Evolutionary conservation across 1,139 yeast species (phyloP).

Genomic region (Candida sp.): DNA sequence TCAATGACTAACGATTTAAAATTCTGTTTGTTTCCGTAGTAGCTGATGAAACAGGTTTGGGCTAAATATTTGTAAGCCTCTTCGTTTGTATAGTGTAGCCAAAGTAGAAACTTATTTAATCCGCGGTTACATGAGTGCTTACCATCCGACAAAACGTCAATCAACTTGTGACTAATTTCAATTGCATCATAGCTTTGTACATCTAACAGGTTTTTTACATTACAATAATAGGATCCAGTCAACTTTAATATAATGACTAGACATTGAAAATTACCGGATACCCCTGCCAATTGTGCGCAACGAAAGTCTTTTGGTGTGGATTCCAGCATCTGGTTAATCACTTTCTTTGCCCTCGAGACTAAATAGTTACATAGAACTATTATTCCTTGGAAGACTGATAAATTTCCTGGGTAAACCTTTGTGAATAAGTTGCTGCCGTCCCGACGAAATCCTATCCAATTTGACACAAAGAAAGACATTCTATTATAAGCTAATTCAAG

Average conservation of each 20-base stretch:
- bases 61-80: not conserved
- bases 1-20: not conserved
- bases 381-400: constrained; percentile 24
- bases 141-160: not conserved
- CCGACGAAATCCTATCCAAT: constrained; percentile 26
- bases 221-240: not conserved
- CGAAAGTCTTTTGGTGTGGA: not conserved
- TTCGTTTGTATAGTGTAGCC: constrained; percentile 1
- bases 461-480: constrained; percentile 11
- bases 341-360: not conserved
- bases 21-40: not conserved
- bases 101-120: not conserved
- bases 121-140: not conserved
- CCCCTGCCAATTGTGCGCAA: not conserved
- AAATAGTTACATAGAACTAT: constrained; percentile 12
- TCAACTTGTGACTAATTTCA: not conserved
- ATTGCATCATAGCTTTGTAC: not conserved
- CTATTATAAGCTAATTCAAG: constrained; percentile 9
- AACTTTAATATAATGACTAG: not conserved
- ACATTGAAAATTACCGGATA: not conserved
- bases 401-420: constrained; percentile 28
- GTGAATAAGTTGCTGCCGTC: constrained; percentile 21
- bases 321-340: not conserved
- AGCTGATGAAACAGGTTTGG: not conserved
- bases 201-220: not conserved